Evolutionary conservation across 78 protist genomes (phyloP), one percentile per base, ranked within the genome.

Genomic region (Capsaspora owczarzaki): DNA sequence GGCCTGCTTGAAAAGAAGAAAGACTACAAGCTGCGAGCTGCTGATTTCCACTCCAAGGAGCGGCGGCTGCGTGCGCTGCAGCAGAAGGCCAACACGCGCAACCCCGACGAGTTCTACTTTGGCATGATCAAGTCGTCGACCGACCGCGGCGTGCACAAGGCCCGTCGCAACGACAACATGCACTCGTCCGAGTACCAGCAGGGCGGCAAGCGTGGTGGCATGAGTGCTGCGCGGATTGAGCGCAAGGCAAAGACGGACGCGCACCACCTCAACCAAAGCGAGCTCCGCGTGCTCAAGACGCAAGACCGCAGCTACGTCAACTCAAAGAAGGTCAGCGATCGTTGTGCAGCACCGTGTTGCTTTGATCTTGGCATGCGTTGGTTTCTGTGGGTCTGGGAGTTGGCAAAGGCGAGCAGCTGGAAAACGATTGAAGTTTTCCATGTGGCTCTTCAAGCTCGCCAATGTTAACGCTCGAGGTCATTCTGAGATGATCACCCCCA

Each of bases 81-180:
- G n/a, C 33, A 71, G 76, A 71, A 74, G 61, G 78, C 78, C 23
- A 10, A 10, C 40, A 0, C 2, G 1, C 53, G 61, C 41, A 74
- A 74, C 23, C 78, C 78, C 23, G 78, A 74, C 61, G 78, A 74
- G 19, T 74, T 46, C 40, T 74, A 74, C 23, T 14, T 44, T 40
- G 1, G 33, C 22, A 74, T 74, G 78, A 2, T 25, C 33, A 70
- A 38, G 6, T 6, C 53, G 53, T 1, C 3, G 20, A 33, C 61
- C 23, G 14, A 12, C 14, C 37, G 0, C 25, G 61, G 78, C 61
- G 31, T 46, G 41, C 53, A 41, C 51, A 20, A 12, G 51, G 5
- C 1, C n/a, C n/a, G n/a, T 8, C 35, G 29, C 46, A 10, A 40
- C 22, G 16, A 71, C 60, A 40, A 66, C 40, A 1, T 27, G 29